These are phyloP conservation scores for Pisolithus microcarpus DNA, from an alignment of 768 basidiomycete species.

Conservation along the genomic window DNA sequence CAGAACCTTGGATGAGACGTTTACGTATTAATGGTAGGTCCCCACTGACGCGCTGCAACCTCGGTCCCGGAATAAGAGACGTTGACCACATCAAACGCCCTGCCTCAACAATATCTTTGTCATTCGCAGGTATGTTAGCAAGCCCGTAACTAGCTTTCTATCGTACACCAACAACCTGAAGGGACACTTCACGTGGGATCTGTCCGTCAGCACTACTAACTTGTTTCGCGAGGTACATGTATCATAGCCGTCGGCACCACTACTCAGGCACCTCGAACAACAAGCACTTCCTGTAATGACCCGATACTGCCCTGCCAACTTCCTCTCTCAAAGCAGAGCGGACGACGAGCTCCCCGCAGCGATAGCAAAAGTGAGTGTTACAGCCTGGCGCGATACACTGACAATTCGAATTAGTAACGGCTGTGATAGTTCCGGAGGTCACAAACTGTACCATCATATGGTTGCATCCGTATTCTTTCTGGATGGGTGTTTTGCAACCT, in stretches of 20 bases:
- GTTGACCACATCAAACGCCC: no score
- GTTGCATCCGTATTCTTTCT: conserved; percentile 47
- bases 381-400: conserved; percentile 54
- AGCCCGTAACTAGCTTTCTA: no score
- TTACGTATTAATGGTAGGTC: no score
- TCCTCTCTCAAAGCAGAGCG: conserved; percentile 29
- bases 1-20: no score
- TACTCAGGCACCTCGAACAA: conserved; percentile 30
- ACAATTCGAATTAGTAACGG: neutral
- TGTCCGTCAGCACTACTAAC: no score
- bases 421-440: neutral
- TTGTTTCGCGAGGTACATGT: no score
- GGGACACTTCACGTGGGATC: no score
- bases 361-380: conserved; percentile 53
- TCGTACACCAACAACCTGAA: no score
- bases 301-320: conserved; percentile 22
- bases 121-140: no score
- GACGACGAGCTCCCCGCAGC: conserved; percentile 43
- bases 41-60: no score
- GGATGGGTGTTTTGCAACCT: conserved; percentile 44
- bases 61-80: no score
- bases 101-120: no score
- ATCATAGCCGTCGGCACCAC: neutral
- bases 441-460: conserved; percentile 46
- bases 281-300: conserved; percentile 29